Base-by-base conservation (phyloP, 2,329 filamentous ascomycete species). In the Bipolaris oryzae region DNA sequence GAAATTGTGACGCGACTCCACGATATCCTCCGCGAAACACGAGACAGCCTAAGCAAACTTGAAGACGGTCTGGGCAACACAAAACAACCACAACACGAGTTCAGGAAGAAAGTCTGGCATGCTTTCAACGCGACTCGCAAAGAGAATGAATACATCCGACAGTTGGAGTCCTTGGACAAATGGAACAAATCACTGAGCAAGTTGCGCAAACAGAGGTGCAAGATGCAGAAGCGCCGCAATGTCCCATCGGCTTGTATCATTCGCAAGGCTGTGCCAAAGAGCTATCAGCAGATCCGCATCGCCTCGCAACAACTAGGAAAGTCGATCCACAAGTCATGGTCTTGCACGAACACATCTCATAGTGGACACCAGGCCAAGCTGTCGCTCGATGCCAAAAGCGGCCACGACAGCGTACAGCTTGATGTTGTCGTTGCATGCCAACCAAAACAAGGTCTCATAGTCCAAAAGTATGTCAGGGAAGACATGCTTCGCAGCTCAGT, bases 361-460 rank as follows among this genome's bases (percentile, higher is more conserved):
- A 48, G 39, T 11, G 60, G 54, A 21, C 60, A 61, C 38, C 60
- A 60, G 34, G 60, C 60, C 5, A 62, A 62, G 28, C 33, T 62
- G 3, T 57, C 51, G 18, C 50, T 62, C 13, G 46, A 53, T n/a
- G 50, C 57, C 5, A 31, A 44, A n/a, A 21, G 25, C 15, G 60
- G 44, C 44, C 42, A 46, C 16, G 54, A 47, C 9, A 33, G 34
- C 5, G 54, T 53, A 9, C 50, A 55, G 35, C 57, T 62, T 15
- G 60, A 62, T 23, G 54, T 62, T 33, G 57, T 55, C 18, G 50
- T 62, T 16, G 54, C 60, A 7, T 62, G 60, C 33, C 50, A 55
- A 13, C 44, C 39, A 35, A 62, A 48, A 11, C 21, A 13, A 11
- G 31, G 6, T 25, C 10, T 25, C 6, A 20, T 25, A 16, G 3